These are phyloP conservation scores for Hortiboletus flavorubellus DNA, from an alignment of 768 basidiomycete species.

Conservation along the genomic window DNA sequence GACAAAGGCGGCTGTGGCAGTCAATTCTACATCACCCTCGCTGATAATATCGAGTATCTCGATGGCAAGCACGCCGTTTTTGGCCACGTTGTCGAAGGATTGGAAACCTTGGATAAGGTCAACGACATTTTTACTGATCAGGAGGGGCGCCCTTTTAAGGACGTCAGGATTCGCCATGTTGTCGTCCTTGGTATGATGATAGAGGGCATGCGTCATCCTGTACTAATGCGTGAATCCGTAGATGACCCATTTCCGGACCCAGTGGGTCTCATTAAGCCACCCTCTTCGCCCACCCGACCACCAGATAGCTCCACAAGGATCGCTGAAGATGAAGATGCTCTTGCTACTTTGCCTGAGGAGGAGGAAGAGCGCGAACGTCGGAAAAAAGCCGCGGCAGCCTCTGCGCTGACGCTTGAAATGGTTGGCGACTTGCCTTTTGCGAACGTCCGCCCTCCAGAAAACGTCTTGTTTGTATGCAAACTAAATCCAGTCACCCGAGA, in stretches of 20 bases:
- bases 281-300: slow-evolving; percentile 73
- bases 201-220: background rate
- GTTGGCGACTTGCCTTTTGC: slow-evolving; percentile 98
- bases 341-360: slow-evolving; percentile 79
- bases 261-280: slow-evolving; percentile 64
- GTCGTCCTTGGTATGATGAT: slow-evolving; percentile 72
- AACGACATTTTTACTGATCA: slow-evolving; percentile 91
- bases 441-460: slow-evolving; percentile 96
- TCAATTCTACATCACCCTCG: slow-evolving; percentile 96
- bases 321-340: slow-evolving; percentile 90
- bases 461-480: slow-evolving; percentile 98
- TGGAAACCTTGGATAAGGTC: slow-evolving; percentile 88
- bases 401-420: slow-evolving; percentile 97
- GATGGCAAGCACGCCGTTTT: slow-evolving; percentile 95
- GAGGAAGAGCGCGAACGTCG: slow-evolving; percentile 78
- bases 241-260: slow-evolving; percentile 98
- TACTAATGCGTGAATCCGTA: slow-evolving; percentile 28
- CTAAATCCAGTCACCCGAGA: slow-evolving; percentile 93
- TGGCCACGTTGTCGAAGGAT: slow-evolving; percentile 91
- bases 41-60: slow-evolving; percentile 88
- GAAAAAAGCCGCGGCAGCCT: slow-evolving; percentile 87
- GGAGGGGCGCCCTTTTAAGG: slow-evolving; percentile 88
- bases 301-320: slow-evolving; percentile 88
- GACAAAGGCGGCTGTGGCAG: slow-evolving; percentile 81
- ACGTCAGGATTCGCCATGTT: slow-evolving; percentile 93